phyloP scores from a whole-genome alignment of 2,329 filamentous ascomycete species.

The Fusarium penzigii region DNA sequence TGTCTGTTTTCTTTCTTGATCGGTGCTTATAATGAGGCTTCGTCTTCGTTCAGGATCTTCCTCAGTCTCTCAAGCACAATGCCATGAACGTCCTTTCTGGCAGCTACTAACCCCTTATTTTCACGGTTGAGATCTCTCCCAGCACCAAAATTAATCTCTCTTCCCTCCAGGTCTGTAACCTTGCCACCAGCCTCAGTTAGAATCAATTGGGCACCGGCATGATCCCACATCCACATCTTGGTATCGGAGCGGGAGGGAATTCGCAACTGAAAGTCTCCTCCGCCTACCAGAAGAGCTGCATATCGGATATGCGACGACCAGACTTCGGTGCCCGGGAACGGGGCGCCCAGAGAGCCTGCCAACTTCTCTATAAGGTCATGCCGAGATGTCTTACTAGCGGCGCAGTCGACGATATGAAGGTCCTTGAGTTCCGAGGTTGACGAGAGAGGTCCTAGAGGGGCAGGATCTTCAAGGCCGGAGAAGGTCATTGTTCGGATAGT shows the following conservation, averaged over 20 bases:
- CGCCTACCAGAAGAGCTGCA: conserved; percentile 39
- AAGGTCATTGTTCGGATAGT: conserved; percentile 28
- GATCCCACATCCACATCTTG: conserved; percentile 49
- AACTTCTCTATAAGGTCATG: conserved; percentile 35
- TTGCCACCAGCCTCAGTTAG: conserved; percentile 56
- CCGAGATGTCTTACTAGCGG: conserved; percentile 31
- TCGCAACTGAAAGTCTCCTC: conserved; percentile 37
- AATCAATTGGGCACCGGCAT: conserved; percentile 59
- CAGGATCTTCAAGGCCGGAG: conserved; percentile 17
- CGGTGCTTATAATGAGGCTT: conserved; percentile 3
- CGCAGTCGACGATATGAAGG: conserved; percentile 38
- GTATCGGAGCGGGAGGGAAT: conserved; percentile 24
- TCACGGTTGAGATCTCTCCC: conserved; percentile 33
- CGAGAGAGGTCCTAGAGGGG: conserved; percentile 22
- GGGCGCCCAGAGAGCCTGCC: conserved; percentile 31
- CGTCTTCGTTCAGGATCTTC: conserved; percentile 21
- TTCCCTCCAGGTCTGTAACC: conserved; percentile 50
- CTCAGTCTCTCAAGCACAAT: conserved; percentile 37
- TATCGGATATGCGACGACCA: conserved; percentile 44
- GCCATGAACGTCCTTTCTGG: conserved; percentile 44
- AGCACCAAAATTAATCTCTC: conserved; percentile 37
- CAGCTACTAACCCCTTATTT: conserved; percentile 43
- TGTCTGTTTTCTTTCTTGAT: background rate
- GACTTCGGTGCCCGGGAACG: conserved; percentile 39
- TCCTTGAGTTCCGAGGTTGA: conserved; percentile 18